Conservation (phyloP, 805 yeast species). For the Sungouiella thailandica region DNA sequence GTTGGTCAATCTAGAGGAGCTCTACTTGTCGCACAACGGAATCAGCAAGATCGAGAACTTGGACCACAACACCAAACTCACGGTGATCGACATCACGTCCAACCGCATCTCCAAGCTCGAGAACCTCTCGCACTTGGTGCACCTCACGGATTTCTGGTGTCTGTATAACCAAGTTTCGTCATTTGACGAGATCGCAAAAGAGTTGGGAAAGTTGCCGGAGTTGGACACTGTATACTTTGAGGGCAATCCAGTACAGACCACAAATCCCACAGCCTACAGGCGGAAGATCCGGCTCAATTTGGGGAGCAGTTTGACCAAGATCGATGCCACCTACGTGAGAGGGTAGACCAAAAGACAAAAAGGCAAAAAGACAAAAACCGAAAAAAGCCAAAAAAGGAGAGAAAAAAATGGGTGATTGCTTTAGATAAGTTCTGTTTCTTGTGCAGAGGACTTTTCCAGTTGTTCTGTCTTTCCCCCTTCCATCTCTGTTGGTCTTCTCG, state of each 20-base stretch:
- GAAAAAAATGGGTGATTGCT: too few relatives aligned
- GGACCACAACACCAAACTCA: conserved; percentile 61
- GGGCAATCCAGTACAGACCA: conserved; percentile 79
- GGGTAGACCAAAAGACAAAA: conserved; percentile 3
- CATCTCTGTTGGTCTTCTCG: too few relatives aligned
- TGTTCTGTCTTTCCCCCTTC: too few relatives aligned
- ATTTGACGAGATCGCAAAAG: conserved; percentile 63
- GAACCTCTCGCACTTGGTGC: conserved; percentile 55
- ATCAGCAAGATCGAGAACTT: conserved; percentile 71
- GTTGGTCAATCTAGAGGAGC: conserved; percentile 69
- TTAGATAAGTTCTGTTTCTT: too few relatives aligned
- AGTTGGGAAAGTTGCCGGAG: conserved; percentile 55
- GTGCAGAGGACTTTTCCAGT: too few relatives aligned
- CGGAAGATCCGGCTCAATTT: conserved; percentile 72
- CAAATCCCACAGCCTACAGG: conserved; percentile 77
- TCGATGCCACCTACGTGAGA: conserved; percentile 79
- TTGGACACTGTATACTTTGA: conserved; percentile 91
- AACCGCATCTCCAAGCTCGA: conserved; percentile 61
- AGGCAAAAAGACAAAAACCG: too few relatives aligned
- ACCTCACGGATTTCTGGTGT: conserved; percentile 94
- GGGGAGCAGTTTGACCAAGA: conserved; percentile 68
- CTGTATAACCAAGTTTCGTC: conserved; percentile 66
- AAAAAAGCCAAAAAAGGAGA: too few relatives aligned
- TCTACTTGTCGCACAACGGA: conserved; percentile 84
- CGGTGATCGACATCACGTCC: conserved; percentile 75